Percentiles rank a stretch among this genome's conserved stretches.
Conservation (phyloP, 352 stramenopile species). For the Phytopythium delawarense region DNA sequence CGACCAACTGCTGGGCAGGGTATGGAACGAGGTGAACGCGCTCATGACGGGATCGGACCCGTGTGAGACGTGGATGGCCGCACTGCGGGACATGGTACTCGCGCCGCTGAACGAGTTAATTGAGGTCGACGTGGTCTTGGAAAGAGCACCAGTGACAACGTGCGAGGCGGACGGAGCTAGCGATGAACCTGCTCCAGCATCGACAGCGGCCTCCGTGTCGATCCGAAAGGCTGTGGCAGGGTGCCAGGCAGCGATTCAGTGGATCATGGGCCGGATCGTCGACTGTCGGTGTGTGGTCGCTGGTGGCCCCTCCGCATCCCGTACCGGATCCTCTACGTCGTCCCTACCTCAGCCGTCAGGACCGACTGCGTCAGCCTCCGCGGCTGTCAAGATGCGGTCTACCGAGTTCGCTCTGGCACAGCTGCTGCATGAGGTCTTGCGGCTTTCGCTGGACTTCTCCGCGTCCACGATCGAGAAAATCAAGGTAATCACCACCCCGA, state of each 20-base stretch:
- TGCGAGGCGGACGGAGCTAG: not conserved
- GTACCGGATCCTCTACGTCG: not conserved
- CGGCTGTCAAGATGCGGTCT: slow-evolving; percentile 20
- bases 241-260: slow-evolving; percentile 36
- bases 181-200: not conserved
- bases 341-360: slow-evolving; percentile 3
- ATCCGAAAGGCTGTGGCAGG: slow-evolving; percentile 24
- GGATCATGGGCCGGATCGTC: slow-evolving; percentile 39
- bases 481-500: not conserved
- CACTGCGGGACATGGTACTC: slow-evolving; percentile 29
- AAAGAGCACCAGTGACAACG: not conserved
- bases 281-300: slow-evolving; percentile 10
- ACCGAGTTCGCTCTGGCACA: slow-evolving; percentile 49
- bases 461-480: not conserved
- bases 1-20: slow-evolving; percentile 29
- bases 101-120: slow-evolving; percentile 14
- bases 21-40: slow-evolving; percentile 24
- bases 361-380: slow-evolving; percentile 11
- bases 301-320: not conserved
- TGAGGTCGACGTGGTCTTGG: not conserved
- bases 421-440: slow-evolving; percentile 40
- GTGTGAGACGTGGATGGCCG: slow-evolving; percentile 19
- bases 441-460: slow-evolving; percentile 16
- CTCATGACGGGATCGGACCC: slow-evolving; percentile 17
- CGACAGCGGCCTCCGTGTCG: not conserved